These are phyloP conservation scores for Saturnispora serradocipensis DNA, from an alignment of 805 yeast species.

Conservation along the genomic window DNA sequence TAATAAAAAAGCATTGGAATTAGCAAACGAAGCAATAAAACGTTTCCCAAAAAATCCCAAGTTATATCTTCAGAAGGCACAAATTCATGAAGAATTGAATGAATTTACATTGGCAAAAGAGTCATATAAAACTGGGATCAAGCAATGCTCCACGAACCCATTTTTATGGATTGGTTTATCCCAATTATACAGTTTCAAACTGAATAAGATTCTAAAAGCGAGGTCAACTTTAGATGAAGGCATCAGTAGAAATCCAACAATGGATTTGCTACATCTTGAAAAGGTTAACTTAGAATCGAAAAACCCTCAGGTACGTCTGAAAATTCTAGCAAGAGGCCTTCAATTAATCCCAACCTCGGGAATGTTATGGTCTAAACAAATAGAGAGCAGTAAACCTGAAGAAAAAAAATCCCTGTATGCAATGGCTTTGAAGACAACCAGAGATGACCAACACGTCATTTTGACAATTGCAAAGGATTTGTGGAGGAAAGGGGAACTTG, in stretches of 20 bases:
- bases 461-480: slow-evolving; percentile 58
- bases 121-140: slow-evolving; percentile 39
- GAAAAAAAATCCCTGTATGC: slow-evolving; percentile 46
- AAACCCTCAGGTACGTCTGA: slow-evolving; percentile 42
- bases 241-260: slow-evolving; percentile 38
- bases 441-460: slow-evolving; percentile 50
- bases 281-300: slow-evolving; percentile 50
- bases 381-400: slow-evolving; percentile 35
- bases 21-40: slow-evolving; percentile 39
- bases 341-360: slow-evolving; percentile 51
- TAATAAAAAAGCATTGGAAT: slow-evolving; percentile 29
- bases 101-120: slow-evolving; percentile 37
- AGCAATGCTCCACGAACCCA: slow-evolving; percentile 34
- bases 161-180: slow-evolving; percentile 51
- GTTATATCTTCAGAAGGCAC: slow-evolving; percentile 56
- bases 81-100: slow-evolving; percentile 31
- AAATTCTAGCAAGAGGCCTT: slow-evolving; percentile 44
- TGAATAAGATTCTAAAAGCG: slow-evolving; percentile 44
- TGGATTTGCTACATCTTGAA: slow-evolving; percentile 48
- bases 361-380: slow-evolving; percentile 54
- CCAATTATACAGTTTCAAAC: slow-evolving; percentile 33
- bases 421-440: slow-evolving; percentile 62
- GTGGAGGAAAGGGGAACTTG: slow-evolving; percentile 53
- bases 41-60: slow-evolving; percentile 42
- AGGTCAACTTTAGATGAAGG: slow-evolving; percentile 69